Base-by-base conservation (phyloP, 345 rosid genomes). In the Ceriops decandra region DNA sequence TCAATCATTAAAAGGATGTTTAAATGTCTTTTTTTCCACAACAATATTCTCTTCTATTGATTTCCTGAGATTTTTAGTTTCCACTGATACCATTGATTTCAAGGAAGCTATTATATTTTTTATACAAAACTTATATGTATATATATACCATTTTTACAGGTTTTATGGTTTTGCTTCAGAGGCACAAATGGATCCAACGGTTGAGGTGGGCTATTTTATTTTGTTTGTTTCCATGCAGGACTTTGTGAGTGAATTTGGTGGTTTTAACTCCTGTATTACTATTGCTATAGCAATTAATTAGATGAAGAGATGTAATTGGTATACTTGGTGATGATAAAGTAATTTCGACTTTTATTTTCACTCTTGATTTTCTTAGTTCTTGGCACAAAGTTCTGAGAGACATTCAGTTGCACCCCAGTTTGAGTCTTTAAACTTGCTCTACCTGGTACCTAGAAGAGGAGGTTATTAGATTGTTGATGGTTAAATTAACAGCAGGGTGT, bases 81-180 rank as follows among this genome's bases (percentile, higher is more conserved):
- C 51, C 24, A 4, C 7, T 58, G 65, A 31, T 27, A 51, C n/a
- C 27, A 2, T 60, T 51, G 35, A 11, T 22, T 22, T 36, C 24
- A 28, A 35, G 33, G 60, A 31, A 35, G 16, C 46, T 15, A 24
- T 52, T 31, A 42, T 11, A 42, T 13, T 15, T 42, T 42, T 42
- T 42, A 42, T 42, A 42, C 5, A 13, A 28, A 42, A 4, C 58
- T 66, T 65, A n/a, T 62, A 8, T n/a, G n/a, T n/a, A 52, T n/a
- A 7, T 35, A 35, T 72, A 56, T 74, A 49, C 33, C 16, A 31
- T 72, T 33, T 13, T 62, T 54, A 8, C 88, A 93, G 98, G 85
- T 93, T 89, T 72, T 89, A 88, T 72, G 97, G 98, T 32, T 93
- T 93, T 84, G 82, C 97, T 64, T 89, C 91, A 5, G 95, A 93